These are phyloP conservation scores for Lactifluus volemus DNA, from an alignment of 768 basidiomycete genomes.

Conservation along the genomic window DNA sequence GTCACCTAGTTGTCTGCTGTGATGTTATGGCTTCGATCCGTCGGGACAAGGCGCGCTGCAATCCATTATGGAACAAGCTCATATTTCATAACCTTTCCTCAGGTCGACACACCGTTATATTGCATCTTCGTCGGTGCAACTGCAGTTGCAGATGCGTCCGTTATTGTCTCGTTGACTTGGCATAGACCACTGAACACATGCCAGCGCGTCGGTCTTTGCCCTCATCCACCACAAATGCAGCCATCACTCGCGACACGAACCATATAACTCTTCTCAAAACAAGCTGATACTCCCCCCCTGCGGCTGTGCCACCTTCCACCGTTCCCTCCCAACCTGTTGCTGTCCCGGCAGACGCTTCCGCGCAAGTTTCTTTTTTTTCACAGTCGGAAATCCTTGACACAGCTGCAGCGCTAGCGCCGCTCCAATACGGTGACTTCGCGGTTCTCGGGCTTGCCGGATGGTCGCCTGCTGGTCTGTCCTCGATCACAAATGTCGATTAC, in stretches of 20 bases:
- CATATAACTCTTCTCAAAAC: constrained; percentile 15
- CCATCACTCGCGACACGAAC: background rate
- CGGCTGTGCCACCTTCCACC: background rate
- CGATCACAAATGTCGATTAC: too few species aligned
- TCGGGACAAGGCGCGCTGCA: constrained; percentile 1
- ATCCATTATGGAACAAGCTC: background rate
- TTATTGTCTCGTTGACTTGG: background rate
- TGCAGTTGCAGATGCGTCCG: background rate
- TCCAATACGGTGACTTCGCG: constrained; percentile 67
- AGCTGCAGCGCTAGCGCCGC: constrained; percentile 28
- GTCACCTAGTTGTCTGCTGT: background rate
- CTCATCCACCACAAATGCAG: background rate
- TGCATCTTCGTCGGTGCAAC: background rate
- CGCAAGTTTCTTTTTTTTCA: background rate
- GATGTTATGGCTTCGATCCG: constrained; percentile 11
- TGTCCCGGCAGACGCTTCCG: background rate
- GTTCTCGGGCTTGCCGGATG: constrained; percentile 55
- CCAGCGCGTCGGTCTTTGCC: too few species aligned
- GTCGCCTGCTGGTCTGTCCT: constrained; percentile 56
- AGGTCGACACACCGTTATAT: constrained; percentile 6
- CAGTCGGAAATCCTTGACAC: background rate
- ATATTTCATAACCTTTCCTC: background rate
- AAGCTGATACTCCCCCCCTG: background rate
- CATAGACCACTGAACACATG: background rate
- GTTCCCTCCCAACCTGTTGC: background rate